Conservation (phyloP, 768 basidiomycete genomes). For the Boletus eberwhitei region DNA sequence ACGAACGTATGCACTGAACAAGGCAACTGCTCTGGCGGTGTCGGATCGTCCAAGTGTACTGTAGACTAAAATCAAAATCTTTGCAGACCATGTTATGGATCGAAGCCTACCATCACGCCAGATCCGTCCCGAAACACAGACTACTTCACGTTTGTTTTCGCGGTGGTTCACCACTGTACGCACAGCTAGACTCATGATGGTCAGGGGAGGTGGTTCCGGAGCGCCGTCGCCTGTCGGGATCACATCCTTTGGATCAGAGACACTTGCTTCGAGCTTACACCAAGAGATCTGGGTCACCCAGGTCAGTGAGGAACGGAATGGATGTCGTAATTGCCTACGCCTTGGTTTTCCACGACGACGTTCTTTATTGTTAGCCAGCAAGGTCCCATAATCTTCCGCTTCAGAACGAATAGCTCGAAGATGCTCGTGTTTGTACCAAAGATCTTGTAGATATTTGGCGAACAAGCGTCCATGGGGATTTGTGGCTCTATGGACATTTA, state of each 20-base stretch:
- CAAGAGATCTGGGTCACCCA: conserved; percentile 73
- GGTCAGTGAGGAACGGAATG: neutral
- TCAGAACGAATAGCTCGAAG: conserved; percentile 90
- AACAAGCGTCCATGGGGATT: conserved; percentile 68
- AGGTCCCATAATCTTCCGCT: conserved; percentile 98
- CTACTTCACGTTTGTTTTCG: conserved; percentile 91
- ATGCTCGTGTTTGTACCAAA: conserved; percentile 91
- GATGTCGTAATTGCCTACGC: conserved; percentile 46
- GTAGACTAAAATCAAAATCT: conserved; percentile 1
- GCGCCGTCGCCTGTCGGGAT: conserved; percentile 79
- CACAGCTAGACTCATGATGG: conserved; percentile 82
- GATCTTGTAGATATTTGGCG: conserved; percentile 81
- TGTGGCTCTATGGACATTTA: conserved; percentile 31
- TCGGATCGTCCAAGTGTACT: conserved; percentile 91
- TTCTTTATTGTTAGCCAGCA: conserved; percentile 92
- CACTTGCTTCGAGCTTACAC: conserved; percentile 91
- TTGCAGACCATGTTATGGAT: neutral
- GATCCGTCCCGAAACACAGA: conserved; percentile 78
- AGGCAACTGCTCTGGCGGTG: conserved; percentile 81
- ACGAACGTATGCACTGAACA: conserved; percentile 86
- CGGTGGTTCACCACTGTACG: conserved; percentile 92
- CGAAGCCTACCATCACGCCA: conserved; percentile 67
- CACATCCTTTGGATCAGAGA: conserved; percentile 83
- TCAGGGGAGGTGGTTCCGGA: conserved; percentile 79
- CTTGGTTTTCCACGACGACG: conserved; percentile 70